Evolutionary conservation across 108 stramenopile genomes (phyloP).

Genomic region (Skeletonema grethae): DNA sequence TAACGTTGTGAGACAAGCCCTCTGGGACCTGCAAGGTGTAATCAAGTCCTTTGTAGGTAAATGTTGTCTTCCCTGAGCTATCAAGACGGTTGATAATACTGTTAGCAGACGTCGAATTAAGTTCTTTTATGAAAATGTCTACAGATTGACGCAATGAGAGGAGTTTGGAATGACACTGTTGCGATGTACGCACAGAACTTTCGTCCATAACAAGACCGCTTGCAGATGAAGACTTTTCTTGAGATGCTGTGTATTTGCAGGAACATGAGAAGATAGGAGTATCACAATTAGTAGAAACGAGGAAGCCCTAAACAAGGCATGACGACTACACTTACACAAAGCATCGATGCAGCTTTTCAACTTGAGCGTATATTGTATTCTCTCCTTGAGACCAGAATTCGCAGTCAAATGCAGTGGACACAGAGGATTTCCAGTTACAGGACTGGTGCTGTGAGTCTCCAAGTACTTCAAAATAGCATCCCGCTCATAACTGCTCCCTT

Average conservation of each 20-base stretch:
- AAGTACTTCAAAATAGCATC: constrained; percentile 42
- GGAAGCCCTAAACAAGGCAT: not conserved
- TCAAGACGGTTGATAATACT: constrained; percentile 24
- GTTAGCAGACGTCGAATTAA: constrained; percentile 18
- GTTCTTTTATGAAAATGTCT: constrained; percentile 39
- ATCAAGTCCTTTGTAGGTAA: constrained; percentile 34
- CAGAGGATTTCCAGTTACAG: constrained; percentile 40
- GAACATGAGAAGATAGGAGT: not conserved
- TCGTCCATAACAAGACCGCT: not conserved
- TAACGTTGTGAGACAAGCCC: constrained; percentile 11
- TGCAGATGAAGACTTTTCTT: constrained; percentile 5
- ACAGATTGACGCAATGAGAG: constrained; percentile 25
- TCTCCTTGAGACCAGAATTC: constrained; percentile 35
- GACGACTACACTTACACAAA: constrained; percentile 19
- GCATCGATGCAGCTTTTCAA: constrained; percentile 33
- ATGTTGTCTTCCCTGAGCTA: constrained; percentile 18
- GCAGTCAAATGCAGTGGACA: constrained; percentile 26
- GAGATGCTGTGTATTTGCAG: not conserved
- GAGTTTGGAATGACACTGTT: constrained; percentile 3
- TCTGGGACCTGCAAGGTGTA: constrained; percentile 38
- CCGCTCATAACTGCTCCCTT: constrained; percentile 41
- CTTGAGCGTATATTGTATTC: constrained; percentile 29
- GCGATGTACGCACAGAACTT: not conserved
- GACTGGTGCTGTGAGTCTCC: constrained; percentile 33
- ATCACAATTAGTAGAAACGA: not conserved